These are phyloP conservation scores for Polyplosphaeria fusca DNA, from an alignment of 495 filamentous ascomycete species.

Conservation along the genomic window DNA sequence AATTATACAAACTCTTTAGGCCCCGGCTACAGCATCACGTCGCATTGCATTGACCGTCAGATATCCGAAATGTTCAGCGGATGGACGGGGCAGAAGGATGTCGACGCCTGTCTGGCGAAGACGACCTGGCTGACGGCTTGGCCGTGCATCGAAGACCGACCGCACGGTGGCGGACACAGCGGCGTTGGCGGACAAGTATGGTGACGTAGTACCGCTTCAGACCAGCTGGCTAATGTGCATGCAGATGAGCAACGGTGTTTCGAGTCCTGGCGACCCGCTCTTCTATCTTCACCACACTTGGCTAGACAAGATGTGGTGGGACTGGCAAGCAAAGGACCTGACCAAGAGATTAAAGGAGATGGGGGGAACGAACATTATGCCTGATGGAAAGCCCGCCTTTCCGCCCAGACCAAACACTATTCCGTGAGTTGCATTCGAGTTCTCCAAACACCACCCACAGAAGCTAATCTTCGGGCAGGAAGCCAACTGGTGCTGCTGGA, in stretches of 20 bases:
- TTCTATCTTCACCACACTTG: slow-evolving; percentile 24
- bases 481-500: not conserved
- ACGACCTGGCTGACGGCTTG: slow-evolving; percentile 36
- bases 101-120: slow-evolving; percentile 39
- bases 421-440: not conserved
- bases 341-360: slow-evolving; percentile 25
- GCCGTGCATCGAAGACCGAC: slow-evolving; percentile 43
- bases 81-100: slow-evolving; percentile 11
- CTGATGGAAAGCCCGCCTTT: not conserved
- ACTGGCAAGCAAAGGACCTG: slow-evolving; percentile 16
- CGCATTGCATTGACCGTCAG: slow-evolving; percentile 30
- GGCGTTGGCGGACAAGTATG: slow-evolving; percentile 39
- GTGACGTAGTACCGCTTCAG: no score
- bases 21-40: slow-evolving; percentile 28
- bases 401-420: not conserved
- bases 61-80: slow-evolving; percentile 36
- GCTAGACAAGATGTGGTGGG: slow-evolving; percentile 21
- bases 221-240: no score
- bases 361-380: slow-evolving; percentile 29
- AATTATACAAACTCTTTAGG: slow-evolving; percentile 36
- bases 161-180: slow-evolving; percentile 45
- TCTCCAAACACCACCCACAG: not conserved
- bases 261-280: slow-evolving; percentile 24
- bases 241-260: slow-evolving; percentile 13
- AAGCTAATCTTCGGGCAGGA: no score